A percentile compares a stretch with the other conserved stretches of the same genome.
phyloP scores from a whole-genome alignment of 495 filamentous ascomycete species.

The Penicillium samsonianum region DNA sequence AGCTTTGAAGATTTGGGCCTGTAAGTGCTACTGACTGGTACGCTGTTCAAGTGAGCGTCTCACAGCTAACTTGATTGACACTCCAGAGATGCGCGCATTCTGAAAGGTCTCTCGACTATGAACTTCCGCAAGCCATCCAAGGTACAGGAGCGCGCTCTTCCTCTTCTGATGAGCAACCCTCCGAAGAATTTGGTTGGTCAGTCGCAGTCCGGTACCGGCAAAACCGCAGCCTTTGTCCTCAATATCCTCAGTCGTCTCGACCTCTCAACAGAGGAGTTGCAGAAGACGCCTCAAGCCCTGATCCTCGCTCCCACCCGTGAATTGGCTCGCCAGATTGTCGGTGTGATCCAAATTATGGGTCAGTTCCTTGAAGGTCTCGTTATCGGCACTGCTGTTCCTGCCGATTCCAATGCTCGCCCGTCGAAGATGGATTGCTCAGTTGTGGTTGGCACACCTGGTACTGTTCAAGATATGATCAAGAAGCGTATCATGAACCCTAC shows the following conservation, averaged over 20 bases:
- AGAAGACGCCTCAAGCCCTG: slow-evolving; percentile 74
- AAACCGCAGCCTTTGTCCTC: slow-evolving; percentile 94
- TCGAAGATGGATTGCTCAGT: slow-evolving; percentile 67
- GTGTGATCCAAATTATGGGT: slow-evolving; percentile 78
- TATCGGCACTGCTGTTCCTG: slow-evolving; percentile 78
- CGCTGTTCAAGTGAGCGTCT: background rate
- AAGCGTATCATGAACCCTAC: slow-evolving; percentile 64
- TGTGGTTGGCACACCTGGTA: slow-evolving; percentile 92
- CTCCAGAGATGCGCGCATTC: slow-evolving; percentile 49
- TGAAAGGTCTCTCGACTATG: slow-evolving; percentile 71
- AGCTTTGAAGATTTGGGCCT: slow-evolving; percentile 85
- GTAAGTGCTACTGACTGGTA: slow-evolving; percentile 49
- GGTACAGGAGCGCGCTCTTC: slow-evolving; percentile 91
- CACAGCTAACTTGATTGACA: slow-evolving; percentile 13
- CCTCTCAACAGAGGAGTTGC: slow-evolving; percentile 52
- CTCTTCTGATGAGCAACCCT: slow-evolving; percentile 79
- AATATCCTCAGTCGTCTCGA: slow-evolving; percentile 88
- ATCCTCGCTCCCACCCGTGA: slow-evolving; percentile 92
- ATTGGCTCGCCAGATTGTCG: slow-evolving; percentile 89
- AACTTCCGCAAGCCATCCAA: slow-evolving; percentile 95
- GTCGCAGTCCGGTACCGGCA: slow-evolving; percentile 97
- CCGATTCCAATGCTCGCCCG: slow-evolving; percentile 62
- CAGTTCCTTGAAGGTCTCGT: slow-evolving; percentile 71
- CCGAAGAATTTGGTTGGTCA: slow-evolving; percentile 93
- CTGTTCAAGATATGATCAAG: slow-evolving; percentile 81